These are phyloP conservation scores for Trichomonascaceae sp. DNA, from an alignment of 1,139 yeast genomes.

Conservation along the genomic window DNA sequence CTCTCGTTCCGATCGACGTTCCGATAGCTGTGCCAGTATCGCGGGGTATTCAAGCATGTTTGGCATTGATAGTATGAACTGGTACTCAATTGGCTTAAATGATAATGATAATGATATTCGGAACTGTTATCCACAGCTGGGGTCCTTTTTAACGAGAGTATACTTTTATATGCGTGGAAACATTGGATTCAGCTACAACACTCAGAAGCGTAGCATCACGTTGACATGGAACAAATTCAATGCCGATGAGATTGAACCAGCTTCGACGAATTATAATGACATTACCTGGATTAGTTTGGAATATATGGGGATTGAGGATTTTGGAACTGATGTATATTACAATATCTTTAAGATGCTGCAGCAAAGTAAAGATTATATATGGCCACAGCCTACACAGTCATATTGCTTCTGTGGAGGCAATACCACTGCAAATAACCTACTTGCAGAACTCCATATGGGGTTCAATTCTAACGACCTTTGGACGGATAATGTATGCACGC, in stretches of 20 bases:
- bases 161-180: background rate
- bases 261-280: background rate
- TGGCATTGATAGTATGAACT: constrained; percentile 2
- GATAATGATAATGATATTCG: constrained; percentile 1
- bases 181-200: constrained; percentile 4
- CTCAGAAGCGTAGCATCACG: background rate
- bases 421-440: background rate
- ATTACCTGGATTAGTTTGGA: constrained; percentile 1
- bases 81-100: constrained; percentile 5
- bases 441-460: background rate
- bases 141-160: background rate
- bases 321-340: background rate
- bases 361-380: background rate
- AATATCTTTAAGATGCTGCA: background rate
- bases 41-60: background rate
- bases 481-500: background rate
- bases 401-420: background rate
- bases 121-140: constrained; percentile 2
- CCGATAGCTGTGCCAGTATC: background rate
- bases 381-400: background rate
- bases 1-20: constrained; percentile 1
- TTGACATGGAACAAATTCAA: background rate
- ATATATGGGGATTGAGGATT: constrained; percentile 1
- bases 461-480: background rate
- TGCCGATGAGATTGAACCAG: background rate